Percentiles rank a stretch among this genome's conserved stretches.
phyloP scores from a whole-genome alignment of 208 protist species.

The Eutreptiella sp. region DNA sequence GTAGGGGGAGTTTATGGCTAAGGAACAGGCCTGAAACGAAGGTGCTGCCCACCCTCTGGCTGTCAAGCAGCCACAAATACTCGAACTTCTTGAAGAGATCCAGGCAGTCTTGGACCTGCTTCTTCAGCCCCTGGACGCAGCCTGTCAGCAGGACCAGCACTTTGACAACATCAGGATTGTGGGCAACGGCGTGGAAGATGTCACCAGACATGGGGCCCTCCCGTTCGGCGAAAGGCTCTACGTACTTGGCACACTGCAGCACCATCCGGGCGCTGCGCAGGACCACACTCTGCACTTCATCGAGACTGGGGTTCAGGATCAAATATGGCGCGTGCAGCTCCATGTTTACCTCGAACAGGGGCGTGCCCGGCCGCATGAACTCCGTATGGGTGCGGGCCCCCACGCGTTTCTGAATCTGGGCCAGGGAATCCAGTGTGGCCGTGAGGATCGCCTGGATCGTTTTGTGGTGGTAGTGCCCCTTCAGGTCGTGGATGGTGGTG shows the following conservation, averaged over 20 bases:
- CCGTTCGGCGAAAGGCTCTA: constrained; percentile 28
- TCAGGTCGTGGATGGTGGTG: too few species aligned
- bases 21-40: too few species aligned
- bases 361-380: constrained; percentile 16
- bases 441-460: not conserved
- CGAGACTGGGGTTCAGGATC: constrained; percentile 36
- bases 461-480: not conserved
- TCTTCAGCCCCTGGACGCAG: constrained; percentile 29
- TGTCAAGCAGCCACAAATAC: constrained; percentile 60
- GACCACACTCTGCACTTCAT: constrained; percentile 44
- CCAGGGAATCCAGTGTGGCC: not conserved
- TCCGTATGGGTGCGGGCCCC: too few species aligned
- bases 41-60: constrained; percentile 35
- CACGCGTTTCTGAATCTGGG: constrained; percentile 32
- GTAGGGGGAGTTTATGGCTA: too few species aligned
- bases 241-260: constrained; percentile 14
- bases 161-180: constrained; percentile 38
- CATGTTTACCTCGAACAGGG: constrained; percentile 50
- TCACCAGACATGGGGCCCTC: not conserved
- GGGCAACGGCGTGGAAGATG: constrained; percentile 36
- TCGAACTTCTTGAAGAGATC: constrained; percentile 35
- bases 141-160: constrained; percentile 43
- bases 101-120: constrained; percentile 35
- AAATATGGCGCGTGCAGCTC: constrained; percentile 41
- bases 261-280: constrained; percentile 29